Base-by-base conservation (phyloP, 352 stramenopile genomes). In the Globisporangium spiculum region DNA sequence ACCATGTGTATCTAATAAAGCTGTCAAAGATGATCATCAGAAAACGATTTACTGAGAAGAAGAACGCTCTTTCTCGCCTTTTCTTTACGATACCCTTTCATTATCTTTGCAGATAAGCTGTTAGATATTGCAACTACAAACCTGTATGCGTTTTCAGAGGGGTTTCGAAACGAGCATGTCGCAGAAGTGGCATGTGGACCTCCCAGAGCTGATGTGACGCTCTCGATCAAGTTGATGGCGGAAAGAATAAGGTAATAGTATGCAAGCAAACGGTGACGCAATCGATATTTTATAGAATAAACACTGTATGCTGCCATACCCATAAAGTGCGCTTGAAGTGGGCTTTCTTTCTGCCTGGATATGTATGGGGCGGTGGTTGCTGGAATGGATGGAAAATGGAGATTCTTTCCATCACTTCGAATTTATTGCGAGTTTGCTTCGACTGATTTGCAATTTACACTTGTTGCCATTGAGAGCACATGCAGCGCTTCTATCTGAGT, bases 291-390 rank as follows among this genome's bases (percentile, higher is more conserved):
- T 7, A 60, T 1, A 5, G 6, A 27, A 24, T 4, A 14, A 2
- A 1, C 4, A 58, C 53, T 36, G 53, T 22, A 12, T 5, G 5
- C 18, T 32, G 30, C 26, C 53, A 58, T 36, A 58, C 53, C 53
- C 53, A 58, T 22, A 58, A 36, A 58, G 10, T n/a, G 53, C 20
- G 53, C 26, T 58, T 58, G 53, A 58, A 58, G 53, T 58, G 53
- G 14, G 24, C 53, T 5, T 58, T 22, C 41, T 30, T 30, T 30
- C 27, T 30, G 27, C 27, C 27, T 30, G 27, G 27, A 30, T 30
- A 30, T 30, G 27, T 30, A 5, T 30, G 27, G 18, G 44, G 41
- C 7, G 41, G 18, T n/a, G 18, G 18, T 52, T 52, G 44, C 44
- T 22, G 53, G 53, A 24, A 18, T 36, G 26, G 24, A 32, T 36